phyloP scores from a whole-genome alignment of 345 rosid species.

The Isatis tinctoria region DNA sequence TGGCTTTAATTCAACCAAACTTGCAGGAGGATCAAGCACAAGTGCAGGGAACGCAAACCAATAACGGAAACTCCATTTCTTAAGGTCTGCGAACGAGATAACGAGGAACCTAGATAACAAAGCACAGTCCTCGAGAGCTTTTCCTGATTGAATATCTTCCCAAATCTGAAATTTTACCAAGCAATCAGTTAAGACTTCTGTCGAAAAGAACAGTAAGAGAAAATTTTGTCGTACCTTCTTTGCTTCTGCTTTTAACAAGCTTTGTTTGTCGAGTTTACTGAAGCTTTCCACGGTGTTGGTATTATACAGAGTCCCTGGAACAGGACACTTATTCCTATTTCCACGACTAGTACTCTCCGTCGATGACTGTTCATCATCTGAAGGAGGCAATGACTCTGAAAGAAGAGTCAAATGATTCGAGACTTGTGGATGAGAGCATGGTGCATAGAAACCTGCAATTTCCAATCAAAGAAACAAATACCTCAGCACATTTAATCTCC shows the following conservation, averaged over 20 bases:
- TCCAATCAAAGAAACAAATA: background rate
- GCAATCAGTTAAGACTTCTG: background rate
- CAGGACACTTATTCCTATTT: constrained; percentile 73
- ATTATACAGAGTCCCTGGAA: constrained; percentile 76
- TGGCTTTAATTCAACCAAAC: constrained; percentile 56
- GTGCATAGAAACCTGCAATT: constrained; percentile 50
- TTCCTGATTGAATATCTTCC: constrained; percentile 81
- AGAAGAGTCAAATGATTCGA: constrained; percentile 70
- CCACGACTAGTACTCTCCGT: constrained; percentile 33
- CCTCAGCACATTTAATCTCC: background rate
- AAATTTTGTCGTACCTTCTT: constrained; percentile 45
- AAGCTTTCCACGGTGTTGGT: constrained; percentile 79
- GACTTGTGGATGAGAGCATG: constrained; percentile 78
- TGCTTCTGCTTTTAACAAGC: constrained; percentile 63
- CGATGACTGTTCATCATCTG: constrained; percentile 39
- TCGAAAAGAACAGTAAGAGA: background rate
- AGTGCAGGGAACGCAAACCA: constrained; percentile 93
- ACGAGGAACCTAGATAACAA: constrained; percentile 69
- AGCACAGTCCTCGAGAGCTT: constrained; percentile 66
- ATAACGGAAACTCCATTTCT: constrained; percentile 85
- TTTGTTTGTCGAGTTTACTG: constrained; percentile 54
- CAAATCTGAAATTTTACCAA: constrained; percentile 56
- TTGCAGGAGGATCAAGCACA: constrained; percentile 81
- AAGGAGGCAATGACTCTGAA: constrained; percentile 64
- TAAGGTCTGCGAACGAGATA: constrained; percentile 83